These are phyloP conservation scores for Mychonastes homosphaera DNA, from an alignment of 139 green algal species.

Conservation along the genomic window DNA sequence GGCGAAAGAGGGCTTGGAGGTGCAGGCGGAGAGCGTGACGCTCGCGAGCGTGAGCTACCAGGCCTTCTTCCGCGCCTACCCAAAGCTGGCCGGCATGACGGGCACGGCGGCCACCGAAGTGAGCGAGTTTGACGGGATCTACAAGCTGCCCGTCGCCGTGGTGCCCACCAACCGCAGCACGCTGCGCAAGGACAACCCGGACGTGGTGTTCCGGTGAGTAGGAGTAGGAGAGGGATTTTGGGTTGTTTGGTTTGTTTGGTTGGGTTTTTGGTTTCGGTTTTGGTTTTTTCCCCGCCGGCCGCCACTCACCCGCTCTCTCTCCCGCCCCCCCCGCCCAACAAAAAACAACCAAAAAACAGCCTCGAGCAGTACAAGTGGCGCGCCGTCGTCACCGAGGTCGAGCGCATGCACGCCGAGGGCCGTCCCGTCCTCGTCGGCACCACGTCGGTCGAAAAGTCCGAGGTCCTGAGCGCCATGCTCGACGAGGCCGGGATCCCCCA, in stretches of 20 bases:
- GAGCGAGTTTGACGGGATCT: conserved; percentile 93
- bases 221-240: background rate
- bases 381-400: conserved; percentile 68
- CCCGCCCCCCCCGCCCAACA: background rate
- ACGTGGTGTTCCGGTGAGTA: conserved; percentile 81
- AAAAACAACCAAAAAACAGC: conserved; percentile 7
- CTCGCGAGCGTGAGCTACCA: conserved; percentile 95
- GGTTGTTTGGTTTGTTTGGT: background rate
- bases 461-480: conserved; percentile 70
- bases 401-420: conserved; percentile 80
- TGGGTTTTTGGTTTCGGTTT: background rate
- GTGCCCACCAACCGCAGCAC: conserved; percentile 46
- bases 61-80: conserved; percentile 61
- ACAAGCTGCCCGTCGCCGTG: conserved; percentile 82
- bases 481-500: conserved; percentile 61
- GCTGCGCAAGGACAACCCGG: conserved; percentile 68
- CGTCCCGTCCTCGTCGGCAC: conserved; percentile 89
- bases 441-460: conserved; percentile 84
- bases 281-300: too few species aligned
- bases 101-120: conserved; percentile 90
- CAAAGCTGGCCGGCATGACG: conserved; percentile 76
- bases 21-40: conserved; percentile 93
- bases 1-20: conserved; percentile 91
- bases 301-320: background rate
- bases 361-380: conserved; percentile 78